A percentile compares a stretch with the other conserved stretches of the same genome.
These are phyloP conservation scores for Talaromyces liani DNA, from an alignment of 495 filamentous ascomycete species.

Conservation along the genomic window DNA sequence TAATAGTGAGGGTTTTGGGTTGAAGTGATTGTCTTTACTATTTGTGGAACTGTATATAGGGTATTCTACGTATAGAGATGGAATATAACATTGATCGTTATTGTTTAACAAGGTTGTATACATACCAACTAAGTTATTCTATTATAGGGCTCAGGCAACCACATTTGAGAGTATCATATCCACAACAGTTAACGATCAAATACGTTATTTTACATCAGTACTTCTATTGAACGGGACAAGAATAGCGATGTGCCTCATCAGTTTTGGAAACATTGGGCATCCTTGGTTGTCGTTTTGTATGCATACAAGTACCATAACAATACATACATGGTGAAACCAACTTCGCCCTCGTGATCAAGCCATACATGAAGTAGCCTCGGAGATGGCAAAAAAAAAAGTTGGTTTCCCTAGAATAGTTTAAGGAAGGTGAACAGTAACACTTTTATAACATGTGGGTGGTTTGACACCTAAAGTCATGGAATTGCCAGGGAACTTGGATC, in stretches of 20 bases:
- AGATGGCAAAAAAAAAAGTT: neutral
- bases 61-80: neutral
- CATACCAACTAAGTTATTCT: neutral
- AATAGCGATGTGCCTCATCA: no score
- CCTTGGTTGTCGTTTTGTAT: no score
- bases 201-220: neutral
- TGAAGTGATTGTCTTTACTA: constrained; percentile 50
- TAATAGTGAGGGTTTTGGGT: constrained; percentile 90
- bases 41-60: neutral
- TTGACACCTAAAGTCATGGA: neutral
- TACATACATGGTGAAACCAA: neutral
- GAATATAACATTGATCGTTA: no score
- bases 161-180: neutral
- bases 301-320: no score
- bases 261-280: no score
- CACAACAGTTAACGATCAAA: neutral
- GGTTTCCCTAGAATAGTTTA: neutral
- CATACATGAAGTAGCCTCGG: neutral
- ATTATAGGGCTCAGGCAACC: neutral
- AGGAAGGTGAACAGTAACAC: neutral
- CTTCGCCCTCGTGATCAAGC: neutral
- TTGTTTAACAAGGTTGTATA: no score
- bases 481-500: neutral
- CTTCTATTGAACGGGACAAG: no score
- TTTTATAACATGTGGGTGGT: neutral